Conservation (phyloP, 139 green algal species). For the Chlamydomonas applanata region DNA sequence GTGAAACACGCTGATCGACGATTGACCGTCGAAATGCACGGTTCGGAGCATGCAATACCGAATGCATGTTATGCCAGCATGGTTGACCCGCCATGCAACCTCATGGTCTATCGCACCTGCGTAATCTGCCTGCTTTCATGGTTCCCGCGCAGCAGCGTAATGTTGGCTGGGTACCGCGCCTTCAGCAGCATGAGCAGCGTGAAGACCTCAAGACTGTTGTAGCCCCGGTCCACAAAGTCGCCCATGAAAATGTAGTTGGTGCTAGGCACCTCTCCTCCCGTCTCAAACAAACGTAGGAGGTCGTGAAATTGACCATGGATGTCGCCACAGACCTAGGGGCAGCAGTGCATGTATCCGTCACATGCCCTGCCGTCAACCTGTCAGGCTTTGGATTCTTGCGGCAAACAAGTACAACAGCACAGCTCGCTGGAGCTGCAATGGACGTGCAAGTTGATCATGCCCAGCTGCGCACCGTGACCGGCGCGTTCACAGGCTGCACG, state of each 20-base stretch:
- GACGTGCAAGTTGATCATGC: background rate
- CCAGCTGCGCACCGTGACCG: conserved; percentile 81
- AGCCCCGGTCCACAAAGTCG: conserved; percentile 98
- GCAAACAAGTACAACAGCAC: background rate
- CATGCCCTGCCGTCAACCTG: too few relatives aligned
- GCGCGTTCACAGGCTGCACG: conserved; percentile 96
- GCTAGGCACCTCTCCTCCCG: conserved; percentile 88
- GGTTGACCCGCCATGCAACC: too few relatives aligned
- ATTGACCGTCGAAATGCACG: too few relatives aligned
- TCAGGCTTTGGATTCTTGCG: too few relatives aligned
- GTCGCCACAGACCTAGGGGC: conserved; percentile 92
- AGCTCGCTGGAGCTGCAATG: background rate
- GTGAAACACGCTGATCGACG: too few relatives aligned
- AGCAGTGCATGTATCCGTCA: background rate
- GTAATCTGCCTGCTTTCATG: conserved; percentile 99
- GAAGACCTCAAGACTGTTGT: conserved; percentile 98
- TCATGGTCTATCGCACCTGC: conserved; percentile 57
- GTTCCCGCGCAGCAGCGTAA: conserved; percentile 97
- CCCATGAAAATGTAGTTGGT: conserved; percentile 99
- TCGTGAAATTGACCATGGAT: conserved; percentile 98
- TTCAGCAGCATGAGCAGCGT: conserved; percentile 98
- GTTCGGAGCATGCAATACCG: too few relatives aligned
- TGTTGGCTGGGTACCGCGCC: conserved; percentile 86
- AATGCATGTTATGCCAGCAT: too few relatives aligned
- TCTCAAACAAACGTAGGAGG: conserved; percentile 96